phyloP scores from a whole-genome alignment of 306 rosid species.

The Rosa rugosa region DNA sequence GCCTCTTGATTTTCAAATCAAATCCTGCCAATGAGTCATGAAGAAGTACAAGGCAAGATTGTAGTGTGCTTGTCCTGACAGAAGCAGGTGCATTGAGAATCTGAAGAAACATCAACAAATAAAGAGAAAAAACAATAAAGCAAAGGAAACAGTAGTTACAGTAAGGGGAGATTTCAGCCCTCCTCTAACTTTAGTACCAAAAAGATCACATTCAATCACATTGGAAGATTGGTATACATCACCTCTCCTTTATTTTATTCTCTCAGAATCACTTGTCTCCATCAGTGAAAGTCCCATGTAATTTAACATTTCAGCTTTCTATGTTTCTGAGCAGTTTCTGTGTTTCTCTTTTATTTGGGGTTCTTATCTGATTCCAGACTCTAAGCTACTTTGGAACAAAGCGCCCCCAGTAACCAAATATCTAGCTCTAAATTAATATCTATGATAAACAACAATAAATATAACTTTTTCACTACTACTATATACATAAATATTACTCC shows the following conservation, averaged over 20 bases:
- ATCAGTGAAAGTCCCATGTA: constrained; percentile 61
- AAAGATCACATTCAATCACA: constrained; percentile 31
- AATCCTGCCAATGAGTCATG: constrained; percentile 14
- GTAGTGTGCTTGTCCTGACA: constrained; percentile 31
- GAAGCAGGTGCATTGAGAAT: constrained; percentile 34
- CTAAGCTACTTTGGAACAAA: not conserved
- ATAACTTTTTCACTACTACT: not conserved
- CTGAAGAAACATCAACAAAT: constrained; percentile 21
- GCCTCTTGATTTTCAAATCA: constrained; percentile 11
- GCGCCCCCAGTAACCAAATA: not conserved
- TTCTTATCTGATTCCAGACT: not conserved
- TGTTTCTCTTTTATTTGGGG: not conserved
- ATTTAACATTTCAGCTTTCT: constrained; percentile 52
- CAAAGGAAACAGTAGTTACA: constrained; percentile 9
- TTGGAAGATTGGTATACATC: constrained; percentile 35
- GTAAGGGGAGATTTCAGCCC: not conserved
- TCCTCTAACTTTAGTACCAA: constrained; percentile 26
- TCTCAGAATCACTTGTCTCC: constrained; percentile 47
- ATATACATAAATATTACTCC: not conserved
- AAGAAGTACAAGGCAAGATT: constrained; percentile 24
- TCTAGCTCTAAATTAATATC: not conserved
- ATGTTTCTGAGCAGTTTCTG: not conserved
- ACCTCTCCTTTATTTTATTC: constrained; percentile 57
- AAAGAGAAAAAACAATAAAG: constrained; percentile 15
- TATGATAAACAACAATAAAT: not conserved